Base-by-base conservation (phyloP, 2,329 filamentous ascomycete species). In the Leptographium wingfieldii region DNA sequence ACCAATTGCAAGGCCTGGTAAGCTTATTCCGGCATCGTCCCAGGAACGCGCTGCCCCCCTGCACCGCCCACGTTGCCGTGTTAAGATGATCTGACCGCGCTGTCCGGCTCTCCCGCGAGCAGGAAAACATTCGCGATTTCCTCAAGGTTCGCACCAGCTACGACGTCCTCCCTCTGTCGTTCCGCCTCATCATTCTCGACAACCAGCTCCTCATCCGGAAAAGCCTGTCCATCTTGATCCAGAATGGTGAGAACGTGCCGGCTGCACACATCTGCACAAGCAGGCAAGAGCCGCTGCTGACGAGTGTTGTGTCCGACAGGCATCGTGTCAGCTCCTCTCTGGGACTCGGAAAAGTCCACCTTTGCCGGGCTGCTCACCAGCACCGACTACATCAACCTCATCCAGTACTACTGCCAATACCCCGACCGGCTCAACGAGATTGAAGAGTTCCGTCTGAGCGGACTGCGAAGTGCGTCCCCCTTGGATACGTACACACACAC, bases 351-450 rank as follows among this genome's bases (percentile, higher is more conserved):
- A 65, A 89, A 86, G 4, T 95, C 92, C 31, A 90, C 88, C 43
- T 99, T 97, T 73, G 94, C 92, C 49, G 94, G 94, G 48, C 82
- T 99, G 56, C 80, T 99, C 65, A 99, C 94, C 33, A 94, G 91
- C 64, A 95, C 91, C 63, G 94, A 99, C 74, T 99, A 94, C 72
- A 95, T 99, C 75, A 99, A 99, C 69, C 87, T 99, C 60, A 95
- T 99, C 49, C 92, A 97, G 72, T 99, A 99, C 74, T 97, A 99
- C 77, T 96, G 91, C 79, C 92, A 97, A 73, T 95, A 94, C 67
- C 94, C 92, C 2, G 90, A 95, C 66, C 88, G 92, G 61, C 82
- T 97, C 63, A 84, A 86, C 65, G 86, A 92, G 70, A 88, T 99
- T 67, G 94, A 97, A 66, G 89, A 96, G 72, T 96, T 99, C 72